Base-by-base conservation (phyloP, 192 early-diverging fungal genomes). In the Phycomyces blakesleeanus region DNA sequence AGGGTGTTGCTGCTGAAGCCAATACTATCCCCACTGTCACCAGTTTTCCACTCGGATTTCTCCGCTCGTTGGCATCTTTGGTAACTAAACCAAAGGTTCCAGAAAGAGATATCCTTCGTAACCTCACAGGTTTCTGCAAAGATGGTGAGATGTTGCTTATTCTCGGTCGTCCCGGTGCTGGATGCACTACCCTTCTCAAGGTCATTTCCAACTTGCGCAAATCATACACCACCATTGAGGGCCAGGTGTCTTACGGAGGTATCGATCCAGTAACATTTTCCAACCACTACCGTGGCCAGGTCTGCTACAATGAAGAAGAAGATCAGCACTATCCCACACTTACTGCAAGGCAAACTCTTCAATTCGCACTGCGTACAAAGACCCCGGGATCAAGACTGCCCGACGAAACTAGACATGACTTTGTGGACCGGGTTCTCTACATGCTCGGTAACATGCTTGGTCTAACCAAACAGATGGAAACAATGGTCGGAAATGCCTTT, bases 251-350 rank as follows among this genome's bases (percentile, higher is more conserved):
- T 25, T 89, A 90, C 57, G 87, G 87, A 12, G 90, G 88, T 3
- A 77, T 94, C 58, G 74, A 78, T n/a, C 67, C 82, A 12, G 66
- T 78, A 14, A 79, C 83, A 40, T 81, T 94, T 59, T 59, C 63
- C 3, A 76, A 78, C 25, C 69, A 80, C 44, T 90, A 87, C 67
- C 84, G 87, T 62, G 88, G 86, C 51, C 86, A 91, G 57, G 83
- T 94, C 9, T 81, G 82, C 22, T 94, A 92, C 64, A 88, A 87
- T 67, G 81, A 86, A 70, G 92, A 94, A 78, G 88, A 89, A 66
- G 90, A 91, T 59, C 77, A 81, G 41, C 89, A 94, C 65, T 89
- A 82, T 70, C 85, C 89, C 10, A 88, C 88, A n/a, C 61, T 92
- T 71, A 90, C 89, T 8, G 86, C 91, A 15, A 83, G 85, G 39